These are phyloP conservation scores for Nakataea oryzae DNA, from an alignment of 2,329 filamentous ascomycete genomes.

Conservation along the genomic window DNA sequence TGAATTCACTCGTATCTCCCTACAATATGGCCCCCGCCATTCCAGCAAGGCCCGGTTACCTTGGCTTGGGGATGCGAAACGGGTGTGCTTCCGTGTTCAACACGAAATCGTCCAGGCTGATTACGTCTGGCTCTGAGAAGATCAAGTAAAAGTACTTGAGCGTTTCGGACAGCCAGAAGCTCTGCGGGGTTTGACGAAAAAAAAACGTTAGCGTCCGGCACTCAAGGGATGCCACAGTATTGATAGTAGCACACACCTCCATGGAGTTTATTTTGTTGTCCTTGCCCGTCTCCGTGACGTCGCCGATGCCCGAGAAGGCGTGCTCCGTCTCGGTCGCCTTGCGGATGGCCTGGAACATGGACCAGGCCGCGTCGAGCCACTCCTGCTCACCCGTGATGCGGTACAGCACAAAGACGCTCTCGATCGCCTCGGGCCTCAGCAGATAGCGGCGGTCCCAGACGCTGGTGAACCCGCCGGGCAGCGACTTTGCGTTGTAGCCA, in stretches of 20 bases:
- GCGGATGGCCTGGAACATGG: slow-evolving; percentile 64
- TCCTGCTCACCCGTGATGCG: slow-evolving; percentile 62
- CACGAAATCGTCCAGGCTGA: slow-evolving; percentile 12
- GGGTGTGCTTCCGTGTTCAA: slow-evolving; percentile 12
- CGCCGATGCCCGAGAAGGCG: slow-evolving; percentile 11
- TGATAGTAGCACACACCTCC: slow-evolving; percentile 8
- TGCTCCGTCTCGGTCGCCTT: slow-evolving; percentile 37
- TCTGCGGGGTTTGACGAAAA: background rate
- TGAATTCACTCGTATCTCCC: background rate
- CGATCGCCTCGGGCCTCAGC: slow-evolving; percentile 62
- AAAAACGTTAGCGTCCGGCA: background rate
- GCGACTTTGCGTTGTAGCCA: slow-evolving; percentile 15
- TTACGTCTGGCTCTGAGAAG: slow-evolving; percentile 9
- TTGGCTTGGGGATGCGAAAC: slow-evolving; percentile 26
- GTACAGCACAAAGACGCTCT: slow-evolving; percentile 70
- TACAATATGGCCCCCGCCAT: background rate
- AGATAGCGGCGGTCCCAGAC: slow-evolving; percentile 29
- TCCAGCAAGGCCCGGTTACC: background rate
- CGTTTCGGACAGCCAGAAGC: slow-evolving; percentile 12
- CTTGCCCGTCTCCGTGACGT: slow-evolving; percentile 27
- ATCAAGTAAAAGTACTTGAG: slow-evolving; percentile 12
- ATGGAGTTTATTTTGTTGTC: slow-evolving; percentile 26
- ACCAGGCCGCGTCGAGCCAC: slow-evolving; percentile 68
- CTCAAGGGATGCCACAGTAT: background rate
- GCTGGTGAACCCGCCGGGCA: slow-evolving; percentile 18